phyloP scores from a whole-genome alignment of 2,329 filamentous ascomycete genomes.

The Colletotrichum sublineola region DNA sequence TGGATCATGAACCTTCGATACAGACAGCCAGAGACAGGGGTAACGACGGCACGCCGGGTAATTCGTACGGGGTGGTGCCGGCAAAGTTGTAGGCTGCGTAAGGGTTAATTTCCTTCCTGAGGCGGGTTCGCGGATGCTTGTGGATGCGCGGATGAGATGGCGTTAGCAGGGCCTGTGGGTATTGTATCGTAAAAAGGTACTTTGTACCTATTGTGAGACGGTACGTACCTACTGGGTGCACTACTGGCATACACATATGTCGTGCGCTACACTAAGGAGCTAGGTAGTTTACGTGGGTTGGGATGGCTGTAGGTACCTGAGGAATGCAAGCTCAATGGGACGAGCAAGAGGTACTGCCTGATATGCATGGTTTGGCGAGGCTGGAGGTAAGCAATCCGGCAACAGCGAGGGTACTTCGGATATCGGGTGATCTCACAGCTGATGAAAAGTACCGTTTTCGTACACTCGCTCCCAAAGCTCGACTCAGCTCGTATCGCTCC shows the following conservation, averaged over 20 bases:
- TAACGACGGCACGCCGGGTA: conserved; percentile 25
- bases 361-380: conserved; percentile 21
- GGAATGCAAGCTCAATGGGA: conserved; percentile 11
- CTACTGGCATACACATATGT: too few species aligned
- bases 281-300: not conserved
- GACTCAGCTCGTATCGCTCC: conserved; percentile 39
- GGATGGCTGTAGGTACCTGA: not conserved
- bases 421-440: fast-evolving
- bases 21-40: conserved; percentile 24
- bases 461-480: conserved; percentile 1
- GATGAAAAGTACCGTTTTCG: not conserved
- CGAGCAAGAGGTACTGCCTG: conserved; percentile 15
- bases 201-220: too few species aligned
- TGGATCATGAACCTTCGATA: conserved; percentile 22
- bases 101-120: conserved; percentile 34
- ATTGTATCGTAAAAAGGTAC: too few species aligned
- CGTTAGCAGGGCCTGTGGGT: conserved; percentile 23
- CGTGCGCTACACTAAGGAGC: too few species aligned
- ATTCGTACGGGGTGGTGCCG: conserved; percentile 22
- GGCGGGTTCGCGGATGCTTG: not conserved
- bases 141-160: conserved; percentile 8
- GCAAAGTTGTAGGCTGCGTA: conserved; percentile 22
- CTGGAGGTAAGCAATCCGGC: conserved; percentile 21
- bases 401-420: conserved; percentile 21
- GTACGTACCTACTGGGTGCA: not conserved